phyloP scores from a whole-genome alignment of 805 yeast species.

The Barnettozyma pratensis region DNA sequence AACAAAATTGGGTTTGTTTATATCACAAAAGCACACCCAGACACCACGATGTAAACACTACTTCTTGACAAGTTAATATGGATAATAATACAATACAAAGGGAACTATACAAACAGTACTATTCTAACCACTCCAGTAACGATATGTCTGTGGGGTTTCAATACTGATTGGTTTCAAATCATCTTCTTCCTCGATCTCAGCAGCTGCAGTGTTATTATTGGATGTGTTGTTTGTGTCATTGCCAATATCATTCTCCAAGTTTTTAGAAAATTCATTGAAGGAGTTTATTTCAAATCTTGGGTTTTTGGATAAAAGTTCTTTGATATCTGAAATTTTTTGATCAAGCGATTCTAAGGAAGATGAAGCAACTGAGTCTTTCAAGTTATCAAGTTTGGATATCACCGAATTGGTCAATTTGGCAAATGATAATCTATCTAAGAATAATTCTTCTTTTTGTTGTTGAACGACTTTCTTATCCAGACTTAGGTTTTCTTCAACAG shows the following conservation, averaged over 20 bases:
- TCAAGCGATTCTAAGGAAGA: conserved; percentile 4
- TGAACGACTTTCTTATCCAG: conserved; percentile 55
- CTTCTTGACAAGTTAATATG: background rate
- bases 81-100: background rate
- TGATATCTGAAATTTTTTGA: conserved; percentile 22
- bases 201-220: conserved; percentile 10
- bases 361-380: conserved; percentile 19
- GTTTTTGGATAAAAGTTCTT: conserved; percentile 25
- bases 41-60: background rate
- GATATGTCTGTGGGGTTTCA: conserved; percentile 56
- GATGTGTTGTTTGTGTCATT: conserved; percentile 9
- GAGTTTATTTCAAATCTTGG: conserved; percentile 25
- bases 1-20: too few relatives aligned
- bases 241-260: conserved; percentile 15
- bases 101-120: background rate
- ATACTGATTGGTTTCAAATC: conserved; percentile 50
- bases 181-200: conserved; percentile 26
- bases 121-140: conserved; percentile 55
- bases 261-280: conserved; percentile 10
- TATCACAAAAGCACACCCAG: background rate
- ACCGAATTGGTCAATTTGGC: conserved; percentile 52
- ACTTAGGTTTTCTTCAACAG: conserved; percentile 61
- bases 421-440: conserved; percentile 62
- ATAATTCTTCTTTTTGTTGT: conserved; percentile 60
- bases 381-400: conserved; percentile 40